Base-by-base conservation (phyloP, 208 protist species). In the Porcisia deanei region DNA sequence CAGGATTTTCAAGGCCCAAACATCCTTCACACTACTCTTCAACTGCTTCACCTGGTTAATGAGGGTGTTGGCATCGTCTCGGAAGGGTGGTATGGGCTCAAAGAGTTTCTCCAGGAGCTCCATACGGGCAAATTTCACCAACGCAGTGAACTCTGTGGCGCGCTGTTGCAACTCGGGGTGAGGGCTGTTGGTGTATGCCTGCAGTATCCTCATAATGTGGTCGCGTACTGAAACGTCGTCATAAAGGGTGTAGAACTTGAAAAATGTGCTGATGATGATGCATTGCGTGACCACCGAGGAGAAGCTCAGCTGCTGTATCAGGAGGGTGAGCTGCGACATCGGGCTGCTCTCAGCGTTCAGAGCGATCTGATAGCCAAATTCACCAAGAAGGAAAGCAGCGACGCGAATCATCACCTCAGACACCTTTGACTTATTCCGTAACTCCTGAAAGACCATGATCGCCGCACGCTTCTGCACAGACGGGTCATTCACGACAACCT, bases 111-210 rank as follows among this genome's bases (percentile, higher is more conserved):
- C 80, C 47, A 98, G 60, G 37, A 97, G 75, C 60, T 91, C 83
- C 14, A 68, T 70, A 55, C 92, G 87, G 2, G 84, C 82, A 43
- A 89, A 67, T 58, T 94, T 82, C 9, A 97, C 87, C 8, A 99
- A 85, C 10, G 87, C 83, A 12, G 93, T 45, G 88, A 99, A 99
- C 85, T 99, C 99, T 53, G 83, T 87, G 0, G 98, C 93, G 57
- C 98, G 93, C 85, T 99, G 99, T 87, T 99, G 98, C 60, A 99
- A 86, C 79, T 99, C 99, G 7, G 90, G 85, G 83, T 99, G 90
- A 6, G 98, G 94, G 70, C 85, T 92, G 34, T 79, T 79, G 43
- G 73, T 76, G 79, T 91, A 90, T 22, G 85, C 76, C 39, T 81
- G 57, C 71, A 99, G 83, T 7, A 97, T 84, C 37, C 92, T 89